A percentile compares a stretch with the other conserved stretches of the same genome.
Conservation (phyloP, 1,284 basidiomycete genomes). For the Wallemia ichthyophaga region DNA sequence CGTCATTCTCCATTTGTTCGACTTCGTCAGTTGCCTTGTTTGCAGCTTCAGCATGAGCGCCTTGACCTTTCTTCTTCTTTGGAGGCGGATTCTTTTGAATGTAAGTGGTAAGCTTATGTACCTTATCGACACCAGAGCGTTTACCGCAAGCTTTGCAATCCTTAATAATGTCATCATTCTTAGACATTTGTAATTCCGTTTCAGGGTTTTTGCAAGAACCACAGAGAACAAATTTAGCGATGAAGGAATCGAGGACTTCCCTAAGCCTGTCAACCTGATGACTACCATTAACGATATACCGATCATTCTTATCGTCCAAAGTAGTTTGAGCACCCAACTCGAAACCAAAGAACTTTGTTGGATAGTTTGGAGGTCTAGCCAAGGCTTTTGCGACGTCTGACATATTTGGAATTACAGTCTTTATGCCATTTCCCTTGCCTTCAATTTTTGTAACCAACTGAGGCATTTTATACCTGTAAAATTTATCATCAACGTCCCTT, state of each 20-base stretch:
- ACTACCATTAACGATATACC: conserved; percentile 95
- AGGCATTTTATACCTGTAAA: conserved; percentile 46
- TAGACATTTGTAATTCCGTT: conserved; percentile 73
- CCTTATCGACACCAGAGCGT: conserved; percentile 73
- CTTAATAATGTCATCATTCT: conserved; percentile 51
- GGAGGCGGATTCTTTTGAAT: conserved; percentile 89
- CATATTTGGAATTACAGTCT: conserved; percentile 97
- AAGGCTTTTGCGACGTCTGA: conserved; percentile 86
- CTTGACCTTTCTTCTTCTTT: conserved; percentile 33
- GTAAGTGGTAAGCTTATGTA: conserved; percentile 86
- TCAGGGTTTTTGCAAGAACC: conserved; percentile 97
- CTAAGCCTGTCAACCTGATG: conserved; percentile 76
- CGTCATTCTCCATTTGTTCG: conserved; percentile 18
- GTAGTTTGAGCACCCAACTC: conserved; percentile 95
- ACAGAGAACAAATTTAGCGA: conserved; percentile 95
- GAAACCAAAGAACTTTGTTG: conserved; percentile 97
- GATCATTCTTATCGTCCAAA: conserved; percentile 81
- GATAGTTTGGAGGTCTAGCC: conserved; percentile 59
- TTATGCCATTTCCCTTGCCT: conserved; percentile 97
- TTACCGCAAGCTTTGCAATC: conserved; percentile 98
- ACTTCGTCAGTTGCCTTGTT: conserved; percentile 21
- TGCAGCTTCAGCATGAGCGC: conserved; percentile 15
- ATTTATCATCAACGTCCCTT: conserved; percentile 69
- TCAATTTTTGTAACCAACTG: conserved; percentile 85
- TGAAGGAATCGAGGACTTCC: conserved; percentile 85